phyloP scores from a whole-genome alignment of 1,284 basidiomycete genomes.

The Cryptococcus depauperatus region DNA sequence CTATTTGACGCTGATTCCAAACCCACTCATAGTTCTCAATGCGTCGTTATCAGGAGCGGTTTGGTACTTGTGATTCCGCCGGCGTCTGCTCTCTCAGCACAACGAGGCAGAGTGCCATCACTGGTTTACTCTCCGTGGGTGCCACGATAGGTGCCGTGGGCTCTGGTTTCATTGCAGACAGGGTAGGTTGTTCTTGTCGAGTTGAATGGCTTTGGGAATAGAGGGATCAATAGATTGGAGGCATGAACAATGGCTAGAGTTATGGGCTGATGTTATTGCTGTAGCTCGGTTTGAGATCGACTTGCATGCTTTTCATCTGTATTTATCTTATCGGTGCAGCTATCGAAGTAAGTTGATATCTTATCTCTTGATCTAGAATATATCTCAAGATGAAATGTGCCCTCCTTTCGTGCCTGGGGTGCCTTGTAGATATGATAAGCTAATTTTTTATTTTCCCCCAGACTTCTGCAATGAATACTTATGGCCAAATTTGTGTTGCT shows the following conservation, averaged over 20 bases:
- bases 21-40: constrained; percentile 23
- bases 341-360: constrained; percentile 34
- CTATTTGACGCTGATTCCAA: background rate
- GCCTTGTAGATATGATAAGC: background rate
- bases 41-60: constrained; percentile 18
- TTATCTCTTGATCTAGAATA: background rate
- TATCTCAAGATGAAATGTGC: background rate
- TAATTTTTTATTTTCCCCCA: background rate
- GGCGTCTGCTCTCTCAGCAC: constrained; percentile 25
- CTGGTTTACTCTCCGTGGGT: constrained; percentile 41
- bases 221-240: background rate
- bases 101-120: constrained; percentile 37
- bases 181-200: constrained; percentile 15
- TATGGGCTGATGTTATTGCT: background rate
- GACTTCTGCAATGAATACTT: constrained; percentile 31
- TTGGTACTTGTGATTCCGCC: constrained; percentile 22
- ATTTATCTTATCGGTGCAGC: constrained; percentile 44
- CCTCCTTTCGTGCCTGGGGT: background rate
- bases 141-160: constrained; percentile 41
- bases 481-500: constrained; percentile 42
- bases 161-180: constrained; percentile 33
- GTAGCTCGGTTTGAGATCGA: constrained; percentile 36
- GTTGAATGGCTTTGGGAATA: background rate
- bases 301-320: constrained; percentile 41
- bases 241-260: constrained; percentile 1